Conservation (phyloP, 1,139 yeast genomes). For the Sugiyamaella sp. region DNA sequence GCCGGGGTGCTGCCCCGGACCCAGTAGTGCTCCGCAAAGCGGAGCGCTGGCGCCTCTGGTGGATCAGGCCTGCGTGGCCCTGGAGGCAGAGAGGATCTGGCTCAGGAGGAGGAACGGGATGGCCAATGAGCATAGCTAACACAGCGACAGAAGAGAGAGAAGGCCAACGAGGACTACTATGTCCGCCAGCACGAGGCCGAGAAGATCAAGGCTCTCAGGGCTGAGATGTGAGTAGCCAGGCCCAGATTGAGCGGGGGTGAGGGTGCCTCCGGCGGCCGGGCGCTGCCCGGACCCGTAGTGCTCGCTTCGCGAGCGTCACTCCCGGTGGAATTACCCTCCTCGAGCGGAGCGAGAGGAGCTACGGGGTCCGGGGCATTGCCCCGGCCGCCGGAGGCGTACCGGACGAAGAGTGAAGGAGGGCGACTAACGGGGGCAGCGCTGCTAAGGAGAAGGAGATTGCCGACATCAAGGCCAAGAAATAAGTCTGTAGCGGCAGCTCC, state of each 20-base stretch:
- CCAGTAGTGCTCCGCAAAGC: no score
- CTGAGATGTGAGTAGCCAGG: conserved; percentile 34
- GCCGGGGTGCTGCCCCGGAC: conserved; percentile 1
- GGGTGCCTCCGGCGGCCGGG: no score
- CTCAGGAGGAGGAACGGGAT: no score
- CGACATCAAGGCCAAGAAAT: conserved; percentile 34
- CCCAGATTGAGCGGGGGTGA: no score
- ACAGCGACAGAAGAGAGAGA: conserved; percentile 59
- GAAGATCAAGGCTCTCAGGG: conserved; percentile 55
- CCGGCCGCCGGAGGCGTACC: background rate
- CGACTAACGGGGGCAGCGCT: conserved; percentile 23
- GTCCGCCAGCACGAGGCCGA: conserved; percentile 66
- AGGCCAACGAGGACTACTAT: conserved; percentile 69
- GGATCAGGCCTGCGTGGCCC: no score
- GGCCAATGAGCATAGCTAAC: no score
- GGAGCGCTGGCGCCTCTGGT: background rate
- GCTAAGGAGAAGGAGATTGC: conserved; percentile 38
- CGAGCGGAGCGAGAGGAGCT: background rate
- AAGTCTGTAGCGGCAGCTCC: no score
- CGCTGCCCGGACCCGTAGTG: no score
- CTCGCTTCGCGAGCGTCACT: no score
- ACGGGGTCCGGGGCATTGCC: background rate
- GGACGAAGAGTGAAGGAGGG: no score
- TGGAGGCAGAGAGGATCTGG: background rate
- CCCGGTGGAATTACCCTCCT: no score